Conservation (phyloP, 2,329 filamentous ascomycete genomes). For the Trichoderma semiorbis region DNA sequence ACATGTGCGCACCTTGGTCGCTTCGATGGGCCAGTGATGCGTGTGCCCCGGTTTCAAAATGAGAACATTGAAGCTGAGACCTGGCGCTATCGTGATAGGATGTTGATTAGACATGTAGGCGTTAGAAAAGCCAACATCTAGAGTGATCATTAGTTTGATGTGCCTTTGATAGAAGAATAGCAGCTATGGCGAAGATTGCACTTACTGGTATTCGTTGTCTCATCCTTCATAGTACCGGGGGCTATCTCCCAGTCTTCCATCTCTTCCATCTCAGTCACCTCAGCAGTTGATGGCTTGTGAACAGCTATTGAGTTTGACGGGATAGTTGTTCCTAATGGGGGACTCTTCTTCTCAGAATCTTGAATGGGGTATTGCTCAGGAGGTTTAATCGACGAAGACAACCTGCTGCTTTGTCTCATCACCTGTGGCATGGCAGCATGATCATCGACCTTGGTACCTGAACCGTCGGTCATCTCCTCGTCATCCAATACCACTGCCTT, state of each 20-base stretch:
- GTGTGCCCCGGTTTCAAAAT: constrained; percentile 39
- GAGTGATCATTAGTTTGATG: neutral
- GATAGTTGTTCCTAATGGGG: neutral
- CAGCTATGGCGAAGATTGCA: neutral
- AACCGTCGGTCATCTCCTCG: neutral
- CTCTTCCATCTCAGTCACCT: constrained; percentile 23
- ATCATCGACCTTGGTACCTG: neutral
- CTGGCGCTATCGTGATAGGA: constrained; percentile 35
- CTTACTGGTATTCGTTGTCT: constrained; percentile 35
- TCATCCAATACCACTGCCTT: neutral
- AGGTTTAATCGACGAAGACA: neutral
- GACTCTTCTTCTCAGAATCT: neutral
- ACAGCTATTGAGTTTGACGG: no score
- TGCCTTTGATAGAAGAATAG: neutral
- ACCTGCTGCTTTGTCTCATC: neutral
- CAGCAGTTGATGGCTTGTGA: neutral
- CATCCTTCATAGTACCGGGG: constrained; percentile 38
- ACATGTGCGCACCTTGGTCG: constrained; percentile 36
- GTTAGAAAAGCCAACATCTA: constrained; percentile 44
- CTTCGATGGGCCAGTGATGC: constrained; percentile 30
- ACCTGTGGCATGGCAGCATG: neutral
- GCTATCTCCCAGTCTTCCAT: constrained; percentile 47
- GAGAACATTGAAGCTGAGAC: constrained; percentile 40
- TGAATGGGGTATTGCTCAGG: neutral
- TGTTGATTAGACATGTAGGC: constrained; percentile 38